These are phyloP conservation scores for Arthrobotrys sphaeroides DNA, from an alignment of 2,329 filamentous ascomycete genomes.

Conservation along the genomic window DNA sequence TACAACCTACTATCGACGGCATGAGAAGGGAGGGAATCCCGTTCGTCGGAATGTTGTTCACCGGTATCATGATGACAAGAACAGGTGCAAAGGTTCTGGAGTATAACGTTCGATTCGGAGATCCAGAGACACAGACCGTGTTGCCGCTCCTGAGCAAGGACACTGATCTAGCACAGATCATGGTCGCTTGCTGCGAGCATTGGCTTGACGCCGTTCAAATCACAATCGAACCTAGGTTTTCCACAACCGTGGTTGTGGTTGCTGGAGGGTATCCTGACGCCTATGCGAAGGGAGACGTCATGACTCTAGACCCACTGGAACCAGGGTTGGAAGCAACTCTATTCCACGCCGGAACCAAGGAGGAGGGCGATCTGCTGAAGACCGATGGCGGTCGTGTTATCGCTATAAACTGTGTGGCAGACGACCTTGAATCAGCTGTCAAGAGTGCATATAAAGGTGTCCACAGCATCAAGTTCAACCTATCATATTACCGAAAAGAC, in stretches of 20 bases:
- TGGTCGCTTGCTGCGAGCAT: conserved; percentile 82
- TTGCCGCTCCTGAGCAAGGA: conserved; percentile 79
- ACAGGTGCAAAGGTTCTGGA: conserved; percentile 83
- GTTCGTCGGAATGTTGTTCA: conserved; percentile 81
- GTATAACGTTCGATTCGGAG: conserved; percentile 92
- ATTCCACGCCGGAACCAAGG: conserved; percentile 90
- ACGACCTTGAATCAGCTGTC: conserved; percentile 81
- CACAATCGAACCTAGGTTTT: conserved; percentile 75
- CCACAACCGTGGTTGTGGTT: conserved; percentile 91
- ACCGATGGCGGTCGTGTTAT: conserved; percentile 92
- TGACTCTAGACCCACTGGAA: conserved; percentile 64
- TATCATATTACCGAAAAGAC: conserved; percentile 91
- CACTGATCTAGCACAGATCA: conserved; percentile 85
- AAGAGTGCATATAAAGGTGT: conserved; percentile 87
- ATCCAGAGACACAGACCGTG: conserved; percentile 89
- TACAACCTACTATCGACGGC: conserved; percentile 88
- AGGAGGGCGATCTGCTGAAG: conserved; percentile 72
- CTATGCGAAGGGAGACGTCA: conserved; percentile 80
- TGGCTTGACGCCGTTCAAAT: conserved; percentile 76
- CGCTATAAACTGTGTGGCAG: conserved; percentile 82
- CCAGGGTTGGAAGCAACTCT: conserved; percentile 69
- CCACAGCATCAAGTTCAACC: conserved; percentile 79
- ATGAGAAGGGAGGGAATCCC: conserved; percentile 82
- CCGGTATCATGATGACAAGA: conserved; percentile 91
- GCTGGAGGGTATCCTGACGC: conserved; percentile 88